Base-by-base conservation (phyloP, 2,329 filamentous ascomycete species). In the Colletotrichum australisinense region DNA sequence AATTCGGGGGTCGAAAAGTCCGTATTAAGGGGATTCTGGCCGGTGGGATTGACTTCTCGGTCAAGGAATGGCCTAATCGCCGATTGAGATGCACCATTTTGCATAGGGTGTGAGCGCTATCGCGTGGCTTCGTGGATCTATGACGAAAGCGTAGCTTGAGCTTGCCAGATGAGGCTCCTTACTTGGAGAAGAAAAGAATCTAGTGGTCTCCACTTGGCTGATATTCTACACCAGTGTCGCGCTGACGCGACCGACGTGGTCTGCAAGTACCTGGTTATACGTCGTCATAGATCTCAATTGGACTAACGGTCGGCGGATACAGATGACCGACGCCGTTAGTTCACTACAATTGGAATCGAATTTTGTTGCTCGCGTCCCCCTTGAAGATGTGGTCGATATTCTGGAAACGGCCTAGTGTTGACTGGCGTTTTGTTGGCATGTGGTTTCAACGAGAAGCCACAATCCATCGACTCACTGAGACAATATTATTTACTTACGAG, bases 261-360 rank as follows among this genome's bases (percentile, higher is more conserved):
- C 35, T 63, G 16, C 57, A 38, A 46, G 19, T 26, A 38, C 35
- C 56, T 46, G 32, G 24, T 26, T 62, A 14, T 14, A 62, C 67
- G 46, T 71, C 71, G 71, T 73, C 71, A 73, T 73, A 71, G 71
- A 73, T 57, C 24, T 56, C 62, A 3, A 32, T 9, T 62, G 19
- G 56, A 19, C 24, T n/a, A 32, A 22, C 19, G 22, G 32, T 32
- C 60, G 67, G 67, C 49, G 46, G 24, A 38, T 42, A 38, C 46
- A 24, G 22, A 57, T 60, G 38, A 52, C 67, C 56, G 55, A 71
- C 16, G 32, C 59, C 46, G 30, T 30, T 26, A 19, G 14, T 35
- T 24, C 64, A 12, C 26, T 60, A 42, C 46, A 14, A 11, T 30
- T 42, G 63, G 62, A 14, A 63, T n/a, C 16, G n/a, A 5, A 16